These are phyloP conservation scores for Abortiporus biennis DNA, from an alignment of 1,284 basidiomycete species.

Conservation along the genomic window DNA sequence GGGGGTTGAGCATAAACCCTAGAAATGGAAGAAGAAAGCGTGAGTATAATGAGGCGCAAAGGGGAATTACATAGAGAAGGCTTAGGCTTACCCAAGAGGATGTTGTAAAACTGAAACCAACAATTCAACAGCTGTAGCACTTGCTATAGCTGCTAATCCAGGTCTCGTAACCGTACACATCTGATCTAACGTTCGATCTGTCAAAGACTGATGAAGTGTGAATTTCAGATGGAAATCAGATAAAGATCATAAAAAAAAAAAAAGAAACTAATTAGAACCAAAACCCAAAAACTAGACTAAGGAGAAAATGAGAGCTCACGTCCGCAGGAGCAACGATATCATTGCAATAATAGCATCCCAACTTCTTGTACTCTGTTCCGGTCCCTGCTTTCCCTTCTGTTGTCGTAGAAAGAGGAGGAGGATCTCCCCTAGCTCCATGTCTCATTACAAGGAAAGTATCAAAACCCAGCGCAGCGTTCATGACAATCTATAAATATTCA, in stretches of 20 bases:
- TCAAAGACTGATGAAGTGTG: slow-evolving; percentile 61
- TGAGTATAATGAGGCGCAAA: background rate
- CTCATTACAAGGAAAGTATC: slow-evolving; percentile 97
- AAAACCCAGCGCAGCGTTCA: slow-evolving; percentile 95
- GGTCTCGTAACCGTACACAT: slow-evolving; percentile 99
- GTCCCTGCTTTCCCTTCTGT: no score
- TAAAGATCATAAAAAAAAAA: no score
- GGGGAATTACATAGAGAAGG: background rate
- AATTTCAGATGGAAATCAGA: background rate
- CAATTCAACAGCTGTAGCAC: slow-evolving; percentile 88
- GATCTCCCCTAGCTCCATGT: slow-evolving; percentile 74
- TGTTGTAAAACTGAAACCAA: slow-evolving; percentile 89
- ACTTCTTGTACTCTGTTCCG: slow-evolving; percentile 33
- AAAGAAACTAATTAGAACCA: no score
- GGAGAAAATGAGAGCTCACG: no score
- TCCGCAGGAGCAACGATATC: slow-evolving; percentile 96
- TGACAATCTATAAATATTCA: slow-evolving; percentile 57
- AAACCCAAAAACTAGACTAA: no score
- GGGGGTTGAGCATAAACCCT: slow-evolving; percentile 68
- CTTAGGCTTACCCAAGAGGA: slow-evolving; percentile 79
- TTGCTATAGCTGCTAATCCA: slow-evolving; percentile 89
- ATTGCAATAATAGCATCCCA: slow-evolving; percentile 98
- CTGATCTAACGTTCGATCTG: slow-evolving; percentile 93
- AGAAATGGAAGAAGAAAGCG: background rate
- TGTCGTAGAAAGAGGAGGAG: slow-evolving; percentile 27